These are phyloP conservation scores for Candida ulmi DNA, from an alignment of 805 yeast genomes.

Conservation along the genomic window DNA sequence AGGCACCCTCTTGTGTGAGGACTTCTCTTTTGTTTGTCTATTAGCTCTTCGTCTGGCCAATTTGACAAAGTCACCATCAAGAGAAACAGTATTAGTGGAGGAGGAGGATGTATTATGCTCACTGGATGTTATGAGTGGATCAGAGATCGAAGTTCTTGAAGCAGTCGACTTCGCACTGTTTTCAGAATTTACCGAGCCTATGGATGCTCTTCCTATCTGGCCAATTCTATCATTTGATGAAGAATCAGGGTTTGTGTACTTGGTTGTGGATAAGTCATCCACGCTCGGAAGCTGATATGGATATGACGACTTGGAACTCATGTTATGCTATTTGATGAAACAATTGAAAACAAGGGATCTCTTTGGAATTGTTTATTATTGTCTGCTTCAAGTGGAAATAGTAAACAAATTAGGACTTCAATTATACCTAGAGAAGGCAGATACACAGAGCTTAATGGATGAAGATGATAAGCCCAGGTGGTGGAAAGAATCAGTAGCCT, in stretches of 20 bases:
- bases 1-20: conserved; percentile 7
- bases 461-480: no score
- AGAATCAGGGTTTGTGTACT: neutral
- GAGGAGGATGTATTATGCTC: neutral
- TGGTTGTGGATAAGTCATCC: neutral
- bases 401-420: no score
- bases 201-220: neutral
- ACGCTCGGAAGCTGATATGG: conserved; percentile 2
- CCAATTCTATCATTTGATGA: neutral
- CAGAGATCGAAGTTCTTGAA: neutral
- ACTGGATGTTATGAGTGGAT: neutral
- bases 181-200: no score
- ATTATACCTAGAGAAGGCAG: no score
- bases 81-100: neutral
- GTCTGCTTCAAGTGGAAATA: no score
- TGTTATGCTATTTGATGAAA: no score
- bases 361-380: no score
- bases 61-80: conserved; percentile 15
- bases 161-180: neutral
- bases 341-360: no score
- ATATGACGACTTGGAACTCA: neutral
- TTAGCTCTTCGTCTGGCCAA: conserved; percentile 22
- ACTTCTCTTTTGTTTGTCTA: conserved; percentile 14
- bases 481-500: no score
- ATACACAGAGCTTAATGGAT: no score